phyloP scores from a whole-genome alignment of 306 rosid genomes.

The Heteromeles arbutifolia region DNA sequence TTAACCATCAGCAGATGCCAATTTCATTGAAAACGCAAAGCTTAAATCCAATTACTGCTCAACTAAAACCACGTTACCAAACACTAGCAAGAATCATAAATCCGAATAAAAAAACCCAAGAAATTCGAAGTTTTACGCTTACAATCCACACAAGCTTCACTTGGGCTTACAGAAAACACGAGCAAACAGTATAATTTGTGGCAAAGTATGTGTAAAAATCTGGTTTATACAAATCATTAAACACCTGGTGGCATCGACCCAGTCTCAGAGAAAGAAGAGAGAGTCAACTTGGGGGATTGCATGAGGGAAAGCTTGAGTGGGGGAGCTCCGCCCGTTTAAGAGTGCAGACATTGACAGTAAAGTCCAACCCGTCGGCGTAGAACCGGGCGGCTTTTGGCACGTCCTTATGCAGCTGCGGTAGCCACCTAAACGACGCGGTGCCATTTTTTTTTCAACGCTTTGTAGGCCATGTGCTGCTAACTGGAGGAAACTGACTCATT shows the following conservation, averaged over 20 bases:
- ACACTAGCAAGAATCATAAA: too few relatives aligned
- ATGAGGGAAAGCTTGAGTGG: slow-evolving; percentile 78
- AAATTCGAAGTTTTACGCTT: too few relatives aligned
- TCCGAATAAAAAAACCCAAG: too few relatives aligned
- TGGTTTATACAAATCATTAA: slow-evolving; percentile 33
- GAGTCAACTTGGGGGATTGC: slow-evolving; percentile 52
- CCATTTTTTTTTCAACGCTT: slow-evolving; percentile 31
- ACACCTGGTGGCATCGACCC: slow-evolving; percentile 16
- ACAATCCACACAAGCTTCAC: too few relatives aligned
- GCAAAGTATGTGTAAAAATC: neutral
- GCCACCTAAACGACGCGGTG: slow-evolving; percentile 75
- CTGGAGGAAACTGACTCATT: neutral
- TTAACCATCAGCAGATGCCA: slow-evolving; percentile 12
- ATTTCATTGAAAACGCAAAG: slow-evolving; percentile 2
- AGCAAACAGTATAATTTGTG: neutral
- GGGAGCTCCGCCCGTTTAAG: slow-evolving; percentile 84
- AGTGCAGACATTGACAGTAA: slow-evolving; percentile 32
- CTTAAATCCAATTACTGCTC: neutral
- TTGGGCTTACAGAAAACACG: neutral
- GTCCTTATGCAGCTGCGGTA: slow-evolving; percentile 71
- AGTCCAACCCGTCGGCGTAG: slow-evolving; percentile 59
- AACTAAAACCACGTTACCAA: too few relatives aligned
- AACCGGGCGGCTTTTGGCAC: slow-evolving; percentile 84
- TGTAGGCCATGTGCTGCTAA: neutral
- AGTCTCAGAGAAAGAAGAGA: neutral